Conservation (phyloP, 139 green algal genomes). For the Edaphochlamys debaryana region DNA sequence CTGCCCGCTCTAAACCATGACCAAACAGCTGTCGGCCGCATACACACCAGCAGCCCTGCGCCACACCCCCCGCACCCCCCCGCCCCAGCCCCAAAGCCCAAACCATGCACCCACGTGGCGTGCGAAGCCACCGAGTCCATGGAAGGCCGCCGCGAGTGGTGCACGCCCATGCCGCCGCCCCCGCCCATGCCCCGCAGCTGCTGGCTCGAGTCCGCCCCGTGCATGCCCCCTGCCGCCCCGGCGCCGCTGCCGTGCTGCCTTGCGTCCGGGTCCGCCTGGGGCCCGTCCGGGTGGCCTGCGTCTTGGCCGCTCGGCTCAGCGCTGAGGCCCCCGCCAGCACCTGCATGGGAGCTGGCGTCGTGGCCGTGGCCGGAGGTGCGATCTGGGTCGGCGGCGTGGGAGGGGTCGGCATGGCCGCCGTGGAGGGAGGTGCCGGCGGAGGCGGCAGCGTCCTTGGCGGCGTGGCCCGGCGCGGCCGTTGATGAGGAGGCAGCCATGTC, state of each 20-base stretch:
- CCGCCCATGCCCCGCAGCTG: neutral
- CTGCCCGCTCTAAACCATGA: too few relatives aligned
- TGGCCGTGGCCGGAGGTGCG: neutral
- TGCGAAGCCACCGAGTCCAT: neutral
- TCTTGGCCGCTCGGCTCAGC: too few relatives aligned
- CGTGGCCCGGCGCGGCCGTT: neutral
- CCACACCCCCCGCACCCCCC: too few relatives aligned
- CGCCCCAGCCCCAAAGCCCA: neutral
- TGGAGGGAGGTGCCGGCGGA: too few relatives aligned
- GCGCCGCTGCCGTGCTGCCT: neutral
- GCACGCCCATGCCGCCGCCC: neutral
- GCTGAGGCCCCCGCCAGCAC: too few relatives aligned
- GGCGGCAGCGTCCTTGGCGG: too few relatives aligned
- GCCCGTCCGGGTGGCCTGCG: too few relatives aligned
- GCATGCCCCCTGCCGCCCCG: neutral
- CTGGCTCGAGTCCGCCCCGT: neutral
- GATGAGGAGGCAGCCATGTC: neutral
- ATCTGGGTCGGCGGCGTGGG: too few relatives aligned
- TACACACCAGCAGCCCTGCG: too few relatives aligned
- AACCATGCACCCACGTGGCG: conserved; percentile 21
- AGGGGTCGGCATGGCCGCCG: too few relatives aligned
- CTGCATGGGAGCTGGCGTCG: neutral
- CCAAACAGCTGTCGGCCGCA: too few relatives aligned
- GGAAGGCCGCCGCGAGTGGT: conserved; percentile 3
- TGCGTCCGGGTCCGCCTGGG: neutral